Conservation (phyloP, 768 basidiomycete genomes). For the Lactarius deliciosus region DNA sequence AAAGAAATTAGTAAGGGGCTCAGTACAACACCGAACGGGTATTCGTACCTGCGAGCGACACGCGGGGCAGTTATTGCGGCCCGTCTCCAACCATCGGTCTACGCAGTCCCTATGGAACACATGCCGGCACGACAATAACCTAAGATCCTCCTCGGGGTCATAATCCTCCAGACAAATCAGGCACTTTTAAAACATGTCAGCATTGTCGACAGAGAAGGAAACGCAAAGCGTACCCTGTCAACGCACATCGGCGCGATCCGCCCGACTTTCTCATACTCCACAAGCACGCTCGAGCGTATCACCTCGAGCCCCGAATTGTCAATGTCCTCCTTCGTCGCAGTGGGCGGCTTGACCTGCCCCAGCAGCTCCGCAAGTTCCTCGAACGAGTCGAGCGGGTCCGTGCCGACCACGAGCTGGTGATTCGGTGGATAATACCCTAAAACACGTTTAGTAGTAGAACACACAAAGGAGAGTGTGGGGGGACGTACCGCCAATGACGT, state of each 20-base stretch:
- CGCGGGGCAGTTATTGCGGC: constrained; percentile 89
- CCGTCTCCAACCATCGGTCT: constrained; percentile 47
- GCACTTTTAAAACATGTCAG: constrained; percentile 46
- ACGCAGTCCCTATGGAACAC: constrained; percentile 90
- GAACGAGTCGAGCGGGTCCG: constrained; percentile 71
- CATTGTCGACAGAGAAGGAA: neutral
- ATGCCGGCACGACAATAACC: constrained; percentile 81
- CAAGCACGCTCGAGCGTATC: constrained; percentile 49
- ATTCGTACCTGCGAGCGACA: constrained; percentile 70
- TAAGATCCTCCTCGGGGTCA: constrained; percentile 69
- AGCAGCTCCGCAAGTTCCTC: constrained; percentile 84
- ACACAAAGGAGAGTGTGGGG: no score
- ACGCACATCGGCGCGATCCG: constrained; percentile 61
- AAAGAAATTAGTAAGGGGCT: neutral
- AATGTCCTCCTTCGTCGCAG: constrained; percentile 81
- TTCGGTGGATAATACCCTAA: constrained; percentile 90
- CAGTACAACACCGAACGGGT: neutral
- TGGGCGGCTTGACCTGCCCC: constrained; percentile 80
- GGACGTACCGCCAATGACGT: constrained; percentile 75
- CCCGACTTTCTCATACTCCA: constrained; percentile 46
- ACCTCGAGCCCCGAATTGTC: constrained; percentile 79
- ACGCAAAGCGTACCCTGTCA: constrained; percentile 61
- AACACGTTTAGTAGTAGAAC: no score
- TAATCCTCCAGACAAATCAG: constrained; percentile 90
- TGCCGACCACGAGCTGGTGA: constrained; percentile 81